These are phyloP conservation scores for Xerocomellus intermedius DNA, from an alignment of 768 basidiomycete genomes.

Conservation along the genomic window DNA sequence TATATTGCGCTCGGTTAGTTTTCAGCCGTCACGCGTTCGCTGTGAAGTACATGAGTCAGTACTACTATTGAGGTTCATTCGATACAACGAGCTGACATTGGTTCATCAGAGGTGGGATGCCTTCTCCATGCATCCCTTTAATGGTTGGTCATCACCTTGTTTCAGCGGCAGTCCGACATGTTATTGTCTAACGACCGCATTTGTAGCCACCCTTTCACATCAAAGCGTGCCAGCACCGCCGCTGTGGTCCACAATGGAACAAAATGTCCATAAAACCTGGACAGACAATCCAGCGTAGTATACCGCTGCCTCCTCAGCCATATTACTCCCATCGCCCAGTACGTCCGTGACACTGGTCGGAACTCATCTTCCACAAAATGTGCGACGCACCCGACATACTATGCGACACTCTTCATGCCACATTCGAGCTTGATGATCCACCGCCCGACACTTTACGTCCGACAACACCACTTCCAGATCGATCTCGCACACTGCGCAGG, in stretches of 20 bases:
- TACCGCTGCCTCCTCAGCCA: not conserved
- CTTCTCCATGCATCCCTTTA: not conserved
- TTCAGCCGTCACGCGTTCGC: not conserved
- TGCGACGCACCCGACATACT: not conserved
- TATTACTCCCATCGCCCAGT: not conserved
- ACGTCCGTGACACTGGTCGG: not conserved
- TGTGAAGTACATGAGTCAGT: not conserved
- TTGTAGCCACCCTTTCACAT: not conserved
- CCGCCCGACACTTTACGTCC: not conserved
- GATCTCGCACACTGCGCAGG: constrained; percentile 13
- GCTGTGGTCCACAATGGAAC: constrained; percentile 9
- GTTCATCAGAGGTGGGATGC: not conserved
- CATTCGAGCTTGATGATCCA: not conserved
- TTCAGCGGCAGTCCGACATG: not conserved
- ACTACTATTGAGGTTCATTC: not conserved
- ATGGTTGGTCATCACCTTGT: not conserved
- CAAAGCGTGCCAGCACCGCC: constrained; percentile 6
- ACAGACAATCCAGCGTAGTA: not conserved
- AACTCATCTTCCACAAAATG: constrained; percentile 1
- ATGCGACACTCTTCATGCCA: not conserved
- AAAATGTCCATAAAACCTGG: constrained; percentile 1
- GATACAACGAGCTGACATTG: not conserved
- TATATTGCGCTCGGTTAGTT: not conserved
- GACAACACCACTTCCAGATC: constrained; percentile 1
- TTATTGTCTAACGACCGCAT: not conserved